These are phyloP conservation scores for Colletotrichum godetiae DNA, from an alignment of 2,329 filamentous ascomycete genomes.

Conservation along the genomic window DNA sequence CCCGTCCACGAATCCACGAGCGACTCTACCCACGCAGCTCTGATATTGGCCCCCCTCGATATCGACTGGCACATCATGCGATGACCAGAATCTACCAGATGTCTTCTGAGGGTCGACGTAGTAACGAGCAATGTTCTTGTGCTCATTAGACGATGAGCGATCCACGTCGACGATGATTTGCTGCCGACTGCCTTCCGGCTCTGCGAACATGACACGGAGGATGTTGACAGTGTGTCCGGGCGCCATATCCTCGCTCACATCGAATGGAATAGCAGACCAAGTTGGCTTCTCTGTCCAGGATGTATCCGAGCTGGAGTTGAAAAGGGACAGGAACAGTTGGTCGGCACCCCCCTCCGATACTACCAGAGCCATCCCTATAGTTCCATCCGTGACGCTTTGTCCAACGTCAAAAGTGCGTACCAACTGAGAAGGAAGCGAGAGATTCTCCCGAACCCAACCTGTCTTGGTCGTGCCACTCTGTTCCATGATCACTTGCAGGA, in stretches of 20 bases:
- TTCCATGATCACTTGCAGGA: background rate
- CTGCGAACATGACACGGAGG: background rate
- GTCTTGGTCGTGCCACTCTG: background rate
- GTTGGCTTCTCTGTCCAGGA: too few relatives aligned
- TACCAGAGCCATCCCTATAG: background rate
- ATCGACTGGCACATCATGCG: background rate
- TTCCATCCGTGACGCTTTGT: background rate
- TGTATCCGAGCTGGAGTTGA: background rate
- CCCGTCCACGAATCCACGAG: background rate
- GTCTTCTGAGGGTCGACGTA: background rate
- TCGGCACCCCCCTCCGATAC: background rate
- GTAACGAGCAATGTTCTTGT: background rate
- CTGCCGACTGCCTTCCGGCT: background rate
- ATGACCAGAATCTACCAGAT: background rate
- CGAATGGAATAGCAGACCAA: too few relatives aligned
- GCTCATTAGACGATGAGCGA: too few relatives aligned
- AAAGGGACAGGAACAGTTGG: background rate
- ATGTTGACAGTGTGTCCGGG: too few relatives aligned
- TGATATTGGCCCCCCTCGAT: background rate
- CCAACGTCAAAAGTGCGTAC: background rate
- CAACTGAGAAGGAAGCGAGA: background rate
- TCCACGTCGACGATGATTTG: background rate
- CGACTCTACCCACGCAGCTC: background rate
- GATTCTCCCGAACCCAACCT: background rate
- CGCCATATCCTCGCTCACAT: too few relatives aligned